Base-by-base conservation (phyloP, 352 stramenopile genomes). In the Achlya hypogyna region DNA sequence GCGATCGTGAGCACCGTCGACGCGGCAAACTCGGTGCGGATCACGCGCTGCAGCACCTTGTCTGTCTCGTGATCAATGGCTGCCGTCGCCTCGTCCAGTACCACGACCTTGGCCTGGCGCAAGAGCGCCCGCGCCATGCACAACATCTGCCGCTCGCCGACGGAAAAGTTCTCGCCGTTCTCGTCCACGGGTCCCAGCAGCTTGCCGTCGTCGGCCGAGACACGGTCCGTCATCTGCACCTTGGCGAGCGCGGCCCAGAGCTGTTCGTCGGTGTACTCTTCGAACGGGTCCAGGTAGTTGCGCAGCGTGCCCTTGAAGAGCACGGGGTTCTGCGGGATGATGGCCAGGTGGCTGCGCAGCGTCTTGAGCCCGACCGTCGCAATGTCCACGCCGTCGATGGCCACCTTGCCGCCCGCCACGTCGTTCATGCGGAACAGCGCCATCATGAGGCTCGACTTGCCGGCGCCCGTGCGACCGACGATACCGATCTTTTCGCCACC, bases 1-100 rank as follows among this genome's bases (percentile, higher is more conserved):
- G 96, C 96, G 65, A 98, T 97, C 1, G 96, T 97, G 9, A 99
- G 79, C 22, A 97, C 82, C 18, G 96, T 99, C 16, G 86, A 88
- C 28, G 83, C 76, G 3, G 62, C 53, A 74, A 98, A 98, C 42
- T 97, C 87, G 35, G 87, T 77, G 29, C 93, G 78, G 51, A 81
- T 51, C 16, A 84, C 65, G 12, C 69, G 68, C 52, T 82, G 73
- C 32, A 92, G 78, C 16, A 65, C 58, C 25, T 76, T 63, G 73
- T 97, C 88, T 20, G 69, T 78, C 32, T 75, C 69, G 60, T 78
- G 69, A 28, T 84, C 77, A 22, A 88, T 74, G 23, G 79, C 76
- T 0, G 79, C 82, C 14, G 84, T 89, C 0, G 77, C 72, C 35
- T 90, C 82, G 45, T 90, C 82, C 42, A 99, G 63, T 27, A 98